Evolutionary conservation across 2,329 filamentous ascomycete species (phyloP).

Genomic region (Fusarium acutatum): DNA sequence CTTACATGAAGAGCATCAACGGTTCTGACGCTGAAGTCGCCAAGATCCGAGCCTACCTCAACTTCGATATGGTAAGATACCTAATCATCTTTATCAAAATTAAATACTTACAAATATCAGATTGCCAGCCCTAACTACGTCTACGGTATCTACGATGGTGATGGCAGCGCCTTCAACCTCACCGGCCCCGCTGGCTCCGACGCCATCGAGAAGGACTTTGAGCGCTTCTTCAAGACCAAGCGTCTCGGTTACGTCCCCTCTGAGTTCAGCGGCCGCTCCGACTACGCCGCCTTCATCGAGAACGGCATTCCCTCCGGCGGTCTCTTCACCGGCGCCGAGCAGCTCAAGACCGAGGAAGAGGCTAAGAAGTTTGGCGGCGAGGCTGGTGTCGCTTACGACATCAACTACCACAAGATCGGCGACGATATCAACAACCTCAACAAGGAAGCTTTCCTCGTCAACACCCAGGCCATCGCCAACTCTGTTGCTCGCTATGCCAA

Average conservation of each 20-base stretch:
- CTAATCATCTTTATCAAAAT: fast-evolving
- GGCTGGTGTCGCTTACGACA: slow-evolving; percentile 59
- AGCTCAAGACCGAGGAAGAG: slow-evolving; percentile 68
- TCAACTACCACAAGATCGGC: slow-evolving; percentile 56
- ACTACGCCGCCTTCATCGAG: slow-evolving; percentile 74
- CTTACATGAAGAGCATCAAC: slow-evolving; percentile 56
- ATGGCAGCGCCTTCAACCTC: slow-evolving; percentile 67
- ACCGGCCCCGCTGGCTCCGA: slow-evolving; percentile 64
- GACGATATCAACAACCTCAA: slow-evolving; percentile 53
- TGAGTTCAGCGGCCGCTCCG: slow-evolving; percentile 71
- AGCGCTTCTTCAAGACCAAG: slow-evolving; percentile 60
- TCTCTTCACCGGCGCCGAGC: slow-evolving; percentile 74
- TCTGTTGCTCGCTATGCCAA: slow-evolving; percentile 52
- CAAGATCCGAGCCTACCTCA: slow-evolving; percentile 64
- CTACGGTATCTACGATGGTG: slow-evolving; percentile 67
- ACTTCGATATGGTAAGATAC: slow-evolving; percentile 64
- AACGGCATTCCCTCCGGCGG: slow-evolving; percentile 73
- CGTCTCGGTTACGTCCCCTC: slow-evolving; percentile 64
- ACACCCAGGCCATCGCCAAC: slow-evolving; percentile 54
- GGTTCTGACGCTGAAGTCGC: slow-evolving; percentile 53
- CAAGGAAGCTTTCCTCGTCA: slow-evolving; percentile 55
- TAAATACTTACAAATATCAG: slow-evolving; percentile 14
- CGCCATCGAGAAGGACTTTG: slow-evolving; percentile 66
- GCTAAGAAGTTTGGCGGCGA: slow-evolving; percentile 68
- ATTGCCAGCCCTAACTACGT: slow-evolving; percentile 60